Base-by-base conservation (phyloP, 2,329 filamentous ascomycete genomes). In the Exophiala sp. region DNA sequence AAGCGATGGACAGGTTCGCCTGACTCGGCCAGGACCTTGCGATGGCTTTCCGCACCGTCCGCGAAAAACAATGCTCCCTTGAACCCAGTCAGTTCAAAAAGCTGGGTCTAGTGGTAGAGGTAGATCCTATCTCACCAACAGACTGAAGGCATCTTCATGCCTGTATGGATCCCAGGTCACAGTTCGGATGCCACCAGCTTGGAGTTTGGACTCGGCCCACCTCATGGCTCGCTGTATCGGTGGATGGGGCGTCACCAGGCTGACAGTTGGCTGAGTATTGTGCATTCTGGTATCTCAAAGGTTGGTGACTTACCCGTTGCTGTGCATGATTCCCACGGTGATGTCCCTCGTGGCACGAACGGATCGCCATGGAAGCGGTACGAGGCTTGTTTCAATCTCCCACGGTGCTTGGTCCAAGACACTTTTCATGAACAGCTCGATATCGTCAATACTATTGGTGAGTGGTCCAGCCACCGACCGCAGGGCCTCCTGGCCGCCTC, bases 31-130 rank as follows among this genome's bases (percentile, higher is more conserved):
- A 32, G 29, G 11, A 32, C 5, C 4, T 43, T 14, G 5, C 40
- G n/a, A 2, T 23, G 19, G n/a, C 69, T 72, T 62, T 88, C 83
- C 0, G 84, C 85, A 9, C 85, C 84, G 61, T 88, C 84, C 41
- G 88, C 82, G 23, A 83, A 70, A 63, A 88, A 64, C 58, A 86
- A 82, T 29, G 78, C 76, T 32, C n/a, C n/a, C n/a, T n/a, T n/a
- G n/a, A n/a, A n/a, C n/a, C n/a, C n/a, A n/a, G n/a, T n/a, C n/a
- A n/a, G n/a, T n/a, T n/a, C n/a, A n/a, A n/a, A n/a, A n/a, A n/a
- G n/a, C n/a, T n/a, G n/a, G n/a, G n/a, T n/a, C n/a, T n/a, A n/a
- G n/a, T n/a, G n/a, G n/a, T n/a, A n/a, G n/a, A n/a, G n/a, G n/a
- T n/a, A n/a, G n/a, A n/a, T n/a, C n/a, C n/a, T n/a, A n/a, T n/a